phyloP scores from a whole-genome alignment of 2,329 filamentous ascomycete species.

The Cladophialophora psammophila region DNA sequence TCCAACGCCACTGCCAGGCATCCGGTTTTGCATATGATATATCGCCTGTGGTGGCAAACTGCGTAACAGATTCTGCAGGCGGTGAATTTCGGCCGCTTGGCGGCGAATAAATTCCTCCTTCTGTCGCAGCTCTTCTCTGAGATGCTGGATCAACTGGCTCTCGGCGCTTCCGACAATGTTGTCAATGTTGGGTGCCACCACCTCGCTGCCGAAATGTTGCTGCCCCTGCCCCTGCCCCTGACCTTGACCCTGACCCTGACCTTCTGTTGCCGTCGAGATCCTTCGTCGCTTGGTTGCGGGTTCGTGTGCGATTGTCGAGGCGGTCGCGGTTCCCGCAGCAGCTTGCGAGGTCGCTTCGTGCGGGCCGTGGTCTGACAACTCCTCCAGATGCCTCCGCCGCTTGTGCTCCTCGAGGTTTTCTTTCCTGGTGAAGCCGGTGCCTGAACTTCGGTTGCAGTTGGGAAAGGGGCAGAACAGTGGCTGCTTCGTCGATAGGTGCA shows the following conservation, averaged over 20 bases:
- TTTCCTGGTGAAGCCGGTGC: constrained; percentile 88
- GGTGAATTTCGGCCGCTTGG: constrained; percentile 30
- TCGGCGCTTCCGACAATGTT: constrained; percentile 14
- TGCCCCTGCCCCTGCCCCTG: constrained; percentile 3
- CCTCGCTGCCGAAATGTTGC: constrained; percentile 16
- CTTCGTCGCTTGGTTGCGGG: constrained; percentile 26
- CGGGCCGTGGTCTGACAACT: constrained; percentile 19
- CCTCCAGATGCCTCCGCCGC: constrained; percentile 74
- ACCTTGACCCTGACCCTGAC: background rate
- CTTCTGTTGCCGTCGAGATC: constrained; percentile 16
- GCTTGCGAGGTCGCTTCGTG: constrained; percentile 12
- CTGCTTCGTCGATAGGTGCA: constrained; percentile 85
- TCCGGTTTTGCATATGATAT: constrained; percentile 27
- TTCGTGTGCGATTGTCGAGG: constrained; percentile 1
- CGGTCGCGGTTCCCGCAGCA: background rate
- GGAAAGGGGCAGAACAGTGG: constrained; percentile 79
- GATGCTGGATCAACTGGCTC: constrained; percentile 27
- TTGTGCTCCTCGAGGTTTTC: constrained; percentile 96
- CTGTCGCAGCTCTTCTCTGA: constrained; percentile 27
- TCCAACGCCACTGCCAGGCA: constrained; percentile 25
- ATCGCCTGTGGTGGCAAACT: constrained; percentile 32
- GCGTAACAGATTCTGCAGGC: constrained; percentile 31
- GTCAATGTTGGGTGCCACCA: constrained; percentile 8
- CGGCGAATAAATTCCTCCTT: constrained; percentile 33
- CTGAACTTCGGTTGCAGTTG: constrained; percentile 87